These are phyloP conservation scores for Eimeria necatrix DNA, from an alignment of 169 alveolate genomes.

Conservation along the genomic window DNA sequence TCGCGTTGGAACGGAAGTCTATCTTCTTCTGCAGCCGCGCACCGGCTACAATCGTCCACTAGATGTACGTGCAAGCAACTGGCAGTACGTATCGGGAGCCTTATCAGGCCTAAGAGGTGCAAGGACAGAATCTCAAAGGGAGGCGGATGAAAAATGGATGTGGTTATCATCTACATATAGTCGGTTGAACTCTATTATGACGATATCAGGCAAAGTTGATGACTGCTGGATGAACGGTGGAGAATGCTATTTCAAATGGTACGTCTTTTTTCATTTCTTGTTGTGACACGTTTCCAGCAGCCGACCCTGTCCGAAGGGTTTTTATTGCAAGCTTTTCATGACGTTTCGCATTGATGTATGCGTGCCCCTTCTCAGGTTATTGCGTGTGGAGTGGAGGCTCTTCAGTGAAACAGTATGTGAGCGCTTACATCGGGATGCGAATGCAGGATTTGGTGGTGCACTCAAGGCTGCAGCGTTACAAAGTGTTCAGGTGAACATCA, in stretches of 20 bases:
- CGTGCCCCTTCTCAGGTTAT: conserved; percentile 9
- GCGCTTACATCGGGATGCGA: conserved; percentile 36
- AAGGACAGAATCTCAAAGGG: not conserved
- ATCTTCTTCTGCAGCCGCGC: conserved; percentile 69
- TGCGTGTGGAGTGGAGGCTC: conserved; percentile 38
- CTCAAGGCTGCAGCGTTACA: not conserved
- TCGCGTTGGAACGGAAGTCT: conserved; percentile 34
- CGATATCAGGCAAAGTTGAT: not conserved
- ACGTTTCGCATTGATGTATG: not conserved
- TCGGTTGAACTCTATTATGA: not conserved
- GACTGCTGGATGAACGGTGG: conserved; percentile 70
- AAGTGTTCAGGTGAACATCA: conserved; percentile 9
- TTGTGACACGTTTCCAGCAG: not conserved
- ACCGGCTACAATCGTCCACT: conserved; percentile 58
- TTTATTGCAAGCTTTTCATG: too few species aligned
- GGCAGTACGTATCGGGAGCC: not conserved
- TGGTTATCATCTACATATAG: conserved; percentile 4
- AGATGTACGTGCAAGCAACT: conserved; percentile 9
- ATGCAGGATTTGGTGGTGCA: not conserved
- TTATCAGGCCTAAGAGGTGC: not conserved
- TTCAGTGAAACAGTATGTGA: conserved; percentile 38
- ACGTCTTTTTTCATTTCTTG: not conserved
- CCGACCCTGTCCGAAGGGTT: not conserved
- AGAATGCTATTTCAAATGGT: conserved; percentile 71
- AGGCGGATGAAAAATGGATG: not conserved